phyloP scores from a whole-genome alignment of 2,329 filamentous ascomycete genomes.

The Xylariaceae sp. region DNA sequence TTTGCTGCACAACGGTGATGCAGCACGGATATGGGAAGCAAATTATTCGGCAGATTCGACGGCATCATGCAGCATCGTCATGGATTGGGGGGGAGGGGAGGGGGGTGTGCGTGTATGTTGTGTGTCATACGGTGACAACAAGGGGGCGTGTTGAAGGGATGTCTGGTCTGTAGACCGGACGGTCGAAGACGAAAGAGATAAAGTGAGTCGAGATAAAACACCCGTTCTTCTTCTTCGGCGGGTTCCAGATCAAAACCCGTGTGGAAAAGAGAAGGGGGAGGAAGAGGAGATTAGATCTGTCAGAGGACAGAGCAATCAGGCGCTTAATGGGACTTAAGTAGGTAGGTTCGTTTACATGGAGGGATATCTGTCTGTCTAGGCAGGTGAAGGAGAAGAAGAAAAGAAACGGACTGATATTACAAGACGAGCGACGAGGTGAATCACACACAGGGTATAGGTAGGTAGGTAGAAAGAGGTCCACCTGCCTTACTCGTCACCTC shows the following conservation, averaged over 20 bases:
- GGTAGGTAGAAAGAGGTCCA: conserved; percentile 8
- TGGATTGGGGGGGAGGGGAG: conserved; percentile 6
- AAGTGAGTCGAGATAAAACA: conserved; percentile 9
- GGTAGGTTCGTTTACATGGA: conserved; percentile 10
- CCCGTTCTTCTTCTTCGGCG: not conserved
- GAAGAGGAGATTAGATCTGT: conserved; percentile 3
- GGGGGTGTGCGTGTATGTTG: not conserved
- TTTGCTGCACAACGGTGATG: conserved; percentile 28
- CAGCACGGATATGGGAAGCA: conserved; percentile 31
- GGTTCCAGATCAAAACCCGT: conserved; percentile 11
- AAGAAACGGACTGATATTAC: not conserved
- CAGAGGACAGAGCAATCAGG: conserved; percentile 2
- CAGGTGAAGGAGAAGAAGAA: not conserved
- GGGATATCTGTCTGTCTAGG: conserved; percentile 4
- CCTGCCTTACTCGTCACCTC: conserved; percentile 12
- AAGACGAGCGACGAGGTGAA: conserved; percentile 9
- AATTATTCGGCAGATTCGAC: conserved; percentile 30
- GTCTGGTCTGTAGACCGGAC: not conserved
- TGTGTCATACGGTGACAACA: conserved; percentile 10
- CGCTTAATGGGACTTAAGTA: not conserved
- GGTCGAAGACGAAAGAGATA: not conserved
- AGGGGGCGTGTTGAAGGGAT: not conserved
- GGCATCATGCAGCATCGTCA: conserved; percentile 31
- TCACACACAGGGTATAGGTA: not conserved
- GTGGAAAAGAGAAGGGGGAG: conserved; percentile 6